These are phyloP conservation scores for Dimargaris verticillata DNA, from an alignment of 192 early-diverging fungal species.

Conservation along the genomic window DNA sequence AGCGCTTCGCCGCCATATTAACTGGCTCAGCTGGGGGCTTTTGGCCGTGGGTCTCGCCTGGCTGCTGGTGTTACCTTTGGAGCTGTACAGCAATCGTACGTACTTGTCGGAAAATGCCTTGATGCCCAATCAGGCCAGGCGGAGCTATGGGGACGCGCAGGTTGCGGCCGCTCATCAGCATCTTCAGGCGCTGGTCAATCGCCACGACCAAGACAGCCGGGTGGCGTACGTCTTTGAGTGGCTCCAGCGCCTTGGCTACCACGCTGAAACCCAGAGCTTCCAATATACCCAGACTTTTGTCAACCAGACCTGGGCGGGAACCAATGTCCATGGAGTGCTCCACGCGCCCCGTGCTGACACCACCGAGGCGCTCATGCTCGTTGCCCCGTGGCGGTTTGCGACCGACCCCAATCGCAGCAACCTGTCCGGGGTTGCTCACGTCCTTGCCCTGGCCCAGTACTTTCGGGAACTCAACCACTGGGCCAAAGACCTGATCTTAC, in stretches of 20 bases:
- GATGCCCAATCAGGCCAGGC: slow-evolving; percentile 43
- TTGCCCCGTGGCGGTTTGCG: slow-evolving; percentile 51
- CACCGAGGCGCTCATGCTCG: slow-evolving; percentile 74
- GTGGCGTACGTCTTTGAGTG: slow-evolving; percentile 12
- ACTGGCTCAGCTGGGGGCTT: slow-evolving; percentile 30
- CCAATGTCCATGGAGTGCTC: slow-evolving; percentile 67
- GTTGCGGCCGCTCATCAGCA: slow-evolving; percentile 7
- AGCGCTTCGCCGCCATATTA: neutral
- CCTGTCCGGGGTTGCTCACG: slow-evolving; percentile 25
- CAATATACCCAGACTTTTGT: slow-evolving; percentile 10
- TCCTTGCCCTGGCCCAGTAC: slow-evolving; percentile 26
- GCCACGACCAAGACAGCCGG: neutral
- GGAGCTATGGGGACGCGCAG: slow-evolving; percentile 11
- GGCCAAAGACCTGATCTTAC: slow-evolving; percentile 83
- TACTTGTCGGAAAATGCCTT: slow-evolving; percentile 71
- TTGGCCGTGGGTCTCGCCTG: slow-evolving; percentile 39
- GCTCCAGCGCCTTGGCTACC: slow-evolving; percentile 20
- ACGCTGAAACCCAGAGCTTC: slow-evolving; percentile 23
- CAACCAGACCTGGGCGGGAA: slow-evolving; percentile 20
- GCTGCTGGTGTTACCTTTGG: slow-evolving; percentile 45
- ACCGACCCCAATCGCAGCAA: slow-evolving; percentile 18
- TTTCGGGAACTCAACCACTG: slow-evolving; percentile 51
- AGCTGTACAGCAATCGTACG: slow-evolving; percentile 38
- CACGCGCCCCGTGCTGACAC: slow-evolving; percentile 70
- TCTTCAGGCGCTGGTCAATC: neutral